Percentiles rank a stretch among this genome's conserved stretches.
Conservation (phyloP, 2,329 filamentous ascomycete genomes). For the Chaetothyriales sp. region DNA sequence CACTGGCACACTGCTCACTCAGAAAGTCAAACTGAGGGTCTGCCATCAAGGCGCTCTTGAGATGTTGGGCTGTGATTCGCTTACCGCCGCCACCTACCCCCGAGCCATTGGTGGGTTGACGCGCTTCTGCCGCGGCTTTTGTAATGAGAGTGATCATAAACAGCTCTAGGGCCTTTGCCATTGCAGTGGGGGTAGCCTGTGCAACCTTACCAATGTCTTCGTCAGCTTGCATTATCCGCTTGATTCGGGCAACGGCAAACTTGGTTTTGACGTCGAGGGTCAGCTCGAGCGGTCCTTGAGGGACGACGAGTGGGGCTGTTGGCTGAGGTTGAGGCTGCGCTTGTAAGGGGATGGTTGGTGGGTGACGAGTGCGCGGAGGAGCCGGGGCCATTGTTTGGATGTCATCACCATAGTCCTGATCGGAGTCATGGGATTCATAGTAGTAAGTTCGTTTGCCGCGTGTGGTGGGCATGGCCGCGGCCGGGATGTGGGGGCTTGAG, state of each 20-base stretch:
- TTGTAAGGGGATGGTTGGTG: not conserved
- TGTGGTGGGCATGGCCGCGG: not conserved
- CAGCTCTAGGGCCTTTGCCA: conserved; percentile 86
- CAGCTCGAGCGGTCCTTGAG: conserved; percentile 20
- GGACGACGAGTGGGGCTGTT: conserved; percentile 3
- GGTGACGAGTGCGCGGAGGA: not conserved
- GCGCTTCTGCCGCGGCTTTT: conserved; percentile 72
- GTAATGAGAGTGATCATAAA: conserved; percentile 94
- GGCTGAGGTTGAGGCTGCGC: conserved; percentile 4
- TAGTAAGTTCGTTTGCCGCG: not conserved
- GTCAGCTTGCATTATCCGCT: conserved; percentile 98
- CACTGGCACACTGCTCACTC: conserved; percentile 73
- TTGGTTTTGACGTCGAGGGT: conserved; percentile 74
- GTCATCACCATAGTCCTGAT: not conserved
- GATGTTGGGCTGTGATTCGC: conserved; percentile 73
- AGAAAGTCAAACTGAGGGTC: conserved; percentile 93
- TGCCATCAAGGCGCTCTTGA: conserved; percentile 76
- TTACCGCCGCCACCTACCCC: conserved; percentile 31
- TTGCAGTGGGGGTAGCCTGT: conserved; percentile 90
- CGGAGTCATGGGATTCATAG: not conserved
- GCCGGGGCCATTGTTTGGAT: not conserved
- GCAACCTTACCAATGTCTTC: conserved; percentile 97
- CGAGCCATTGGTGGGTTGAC: conserved; percentile 50
- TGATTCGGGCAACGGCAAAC: conserved; percentile 93
- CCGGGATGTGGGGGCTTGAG: not conserved